A percentile compares a stretch with the other conserved stretches of the same genome.
Evolutionary conservation across 306 rosid species (phyloP).

Genomic region (Dalbergia oliveri): DNA sequence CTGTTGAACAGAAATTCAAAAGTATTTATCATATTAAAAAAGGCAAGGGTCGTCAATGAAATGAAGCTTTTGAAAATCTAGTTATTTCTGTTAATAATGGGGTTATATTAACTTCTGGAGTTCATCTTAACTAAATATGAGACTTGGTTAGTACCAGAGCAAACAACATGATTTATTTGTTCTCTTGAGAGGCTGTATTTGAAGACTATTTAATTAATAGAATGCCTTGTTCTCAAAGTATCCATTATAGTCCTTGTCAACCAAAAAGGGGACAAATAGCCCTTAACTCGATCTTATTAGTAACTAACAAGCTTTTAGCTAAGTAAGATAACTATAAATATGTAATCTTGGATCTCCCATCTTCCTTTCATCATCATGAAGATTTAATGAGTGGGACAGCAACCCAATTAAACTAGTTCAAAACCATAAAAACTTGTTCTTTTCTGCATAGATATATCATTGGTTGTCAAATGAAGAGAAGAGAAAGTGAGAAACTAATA

Average conservation of each 20-base stretch:
- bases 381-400: conserved; percentile 49
- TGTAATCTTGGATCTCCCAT: conserved; percentile 39
- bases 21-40: conserved; percentile 8
- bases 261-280: conserved; percentile 14
- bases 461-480: conserved; percentile 32
- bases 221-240: conserved; percentile 49
- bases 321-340: conserved; percentile 41
- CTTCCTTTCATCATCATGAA: conserved; percentile 52
- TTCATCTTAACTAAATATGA: conserved; percentile 26
- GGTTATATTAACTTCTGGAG: background rate
- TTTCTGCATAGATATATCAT: conserved; percentile 33
- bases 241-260: conserved; percentile 55
- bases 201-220: conserved; percentile 23
- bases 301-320: conserved; percentile 47
- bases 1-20: conserved; percentile 54
- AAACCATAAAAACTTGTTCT: conserved; percentile 23
- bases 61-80: background rate
- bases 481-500: background rate
- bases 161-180: conserved; percentile 43
- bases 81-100: conserved; percentile 33
- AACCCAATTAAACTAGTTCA: conserved; percentile 21
- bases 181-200: conserved; percentile 44
- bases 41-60: conserved; percentile 2
- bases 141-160: conserved; percentile 32
- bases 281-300: conserved; percentile 8